Evolutionary conservation across 768 basidiomycete species (phyloP), one percentile per base, ranked within the genome.

Genomic region (Lyophyllum decastes): DNA sequence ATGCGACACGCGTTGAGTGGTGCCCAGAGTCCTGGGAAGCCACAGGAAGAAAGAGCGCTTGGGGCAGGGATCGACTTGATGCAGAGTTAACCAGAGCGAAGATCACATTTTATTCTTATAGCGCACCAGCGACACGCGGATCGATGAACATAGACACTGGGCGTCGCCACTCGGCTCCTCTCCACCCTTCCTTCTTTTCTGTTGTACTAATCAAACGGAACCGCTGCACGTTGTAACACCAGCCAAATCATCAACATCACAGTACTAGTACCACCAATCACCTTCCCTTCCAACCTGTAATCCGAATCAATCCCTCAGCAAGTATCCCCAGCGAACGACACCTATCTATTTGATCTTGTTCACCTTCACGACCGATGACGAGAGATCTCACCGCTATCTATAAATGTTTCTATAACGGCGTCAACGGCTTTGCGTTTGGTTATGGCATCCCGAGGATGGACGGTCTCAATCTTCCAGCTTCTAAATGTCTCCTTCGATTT

Each of bases 1-100:
- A 74, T 82, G 65, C 78, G 83, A 51, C 76, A 75, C 54, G 70
- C 70, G 14, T 25, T 66, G 50, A 61, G 66, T 50, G 66, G 67
- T 30, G 49, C 64, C n/a, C 70, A 69, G 56, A 65, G 63, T 48
- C 55, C 64, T 38, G 68, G 62, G 34, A 66, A 68, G 57, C 64
- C 67, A 55, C 68, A 66, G 43, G 69, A 67, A 33, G 74, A 70
- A 41, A 64, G 70, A 55, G 58, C 66, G 33, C 72, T 78, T 43
- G 76, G 75, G 22, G 75, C 77, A 47, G 76, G 79, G 35, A 78
- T 82, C 50, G 80, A 81, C 61, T 61, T 81, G 52, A 70, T 76
- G 64, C 76, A 76, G 59, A 76, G 72, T 61, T 81, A 66, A 72
- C 52, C 38, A 22, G 25, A 50, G 50, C 21, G 41, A 25, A 24